Percentiles rank a stretch among this genome's conserved stretches.
phyloP scores from a whole-genome alignment of 495 filamentous ascomycete species.

The Aspergillus sclerotiicarbonarius region DNA sequence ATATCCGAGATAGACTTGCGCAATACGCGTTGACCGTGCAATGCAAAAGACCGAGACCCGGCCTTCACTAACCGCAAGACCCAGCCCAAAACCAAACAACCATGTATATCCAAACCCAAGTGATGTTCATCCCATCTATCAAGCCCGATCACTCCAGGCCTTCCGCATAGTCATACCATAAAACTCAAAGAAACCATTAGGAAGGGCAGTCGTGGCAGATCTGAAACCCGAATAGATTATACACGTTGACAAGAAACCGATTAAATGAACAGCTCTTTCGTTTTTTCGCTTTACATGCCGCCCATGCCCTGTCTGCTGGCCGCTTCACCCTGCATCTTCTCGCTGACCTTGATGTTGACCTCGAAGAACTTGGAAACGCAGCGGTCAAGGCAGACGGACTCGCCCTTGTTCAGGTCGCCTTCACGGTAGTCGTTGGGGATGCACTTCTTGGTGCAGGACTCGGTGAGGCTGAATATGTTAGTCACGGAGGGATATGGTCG shows the following conservation, averaged over 20 bases:
- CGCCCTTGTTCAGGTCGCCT: conserved; percentile 94
- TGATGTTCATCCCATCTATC: background rate
- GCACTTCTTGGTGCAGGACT: conserved; percentile 90
- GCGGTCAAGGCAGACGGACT: conserved; percentile 94
- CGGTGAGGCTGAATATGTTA: conserved; percentile 34
- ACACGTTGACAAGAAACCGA: conserved; percentile 1
- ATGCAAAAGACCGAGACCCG: background rate
- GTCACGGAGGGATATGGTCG: background rate
- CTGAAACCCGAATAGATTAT: conserved; percentile 11
- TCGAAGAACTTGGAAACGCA: conserved; percentile 98
- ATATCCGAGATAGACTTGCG: conserved; percentile 13
- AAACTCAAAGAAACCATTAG: background rate
- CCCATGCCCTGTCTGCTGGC: conserved; percentile 48
- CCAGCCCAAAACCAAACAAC: background rate
- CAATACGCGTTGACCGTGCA: conserved; percentile 1
- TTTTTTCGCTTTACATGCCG: conserved; percentile 44
- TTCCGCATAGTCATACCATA: background rate
- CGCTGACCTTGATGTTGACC: conserved; percentile 88
- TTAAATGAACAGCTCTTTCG: conserved; percentile 12
- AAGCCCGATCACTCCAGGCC: background rate
- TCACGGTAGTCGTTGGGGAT: conserved; percentile 89
- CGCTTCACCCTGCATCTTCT: conserved; percentile 73
- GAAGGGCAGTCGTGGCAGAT: conserved; percentile 4
- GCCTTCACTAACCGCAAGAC: background rate
- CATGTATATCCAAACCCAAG: background rate